Base-by-base conservation (phyloP, 2,329 filamentous ascomycete genomes). In the Sphaerulina musiva region DNA sequence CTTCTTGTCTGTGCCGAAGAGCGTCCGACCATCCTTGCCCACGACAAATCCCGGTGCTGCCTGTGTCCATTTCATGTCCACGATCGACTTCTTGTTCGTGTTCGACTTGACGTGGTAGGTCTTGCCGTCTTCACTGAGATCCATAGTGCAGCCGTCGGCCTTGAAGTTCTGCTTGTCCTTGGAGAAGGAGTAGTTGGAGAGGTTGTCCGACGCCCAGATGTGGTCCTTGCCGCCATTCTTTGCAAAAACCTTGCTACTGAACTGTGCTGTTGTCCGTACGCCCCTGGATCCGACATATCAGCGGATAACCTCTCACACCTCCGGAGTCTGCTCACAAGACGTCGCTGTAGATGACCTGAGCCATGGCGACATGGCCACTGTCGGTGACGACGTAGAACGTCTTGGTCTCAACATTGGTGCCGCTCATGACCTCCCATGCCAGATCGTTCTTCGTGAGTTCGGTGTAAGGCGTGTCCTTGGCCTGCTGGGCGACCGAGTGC, bases 331-430 rank as follows among this genome's bases (percentile, higher is more conserved):
- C 58, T 73, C 84, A 96, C 91, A 83, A 86, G 70, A 98, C 87
- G 74, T 95, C 96, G 78, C 88, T 97, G 79, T 97, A 95, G 71
- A 98, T 95, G 73, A 97, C 80, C 78, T 98, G 93, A 57, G 82
- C 83, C 72, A 95, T 81, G 50, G 80, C 88, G 60, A 91, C 72
- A 59, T 85, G 79, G 48, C 93, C 93, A 56, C 77, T 82, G 59
- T 95, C 87, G 53, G 86, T 78, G 73, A 85, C 85, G 67, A 96
- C 75, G 76, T 98, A 98, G 76, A 96, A 98, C 59, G 81, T 90
- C 76, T 96, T 87, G 31, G 89, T 96, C 79, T 98, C 93, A 64
- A 97, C 93, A 67, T 81, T 87, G 60, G 93, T 97, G 66, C 84
- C 86, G 62, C 89, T 85, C 77, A 90, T 80, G 26, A 80, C 82